phyloP scores from a whole-genome alignment of 371 early-diverging fungal genomes.

The Gilbertella persicaria region DNA sequence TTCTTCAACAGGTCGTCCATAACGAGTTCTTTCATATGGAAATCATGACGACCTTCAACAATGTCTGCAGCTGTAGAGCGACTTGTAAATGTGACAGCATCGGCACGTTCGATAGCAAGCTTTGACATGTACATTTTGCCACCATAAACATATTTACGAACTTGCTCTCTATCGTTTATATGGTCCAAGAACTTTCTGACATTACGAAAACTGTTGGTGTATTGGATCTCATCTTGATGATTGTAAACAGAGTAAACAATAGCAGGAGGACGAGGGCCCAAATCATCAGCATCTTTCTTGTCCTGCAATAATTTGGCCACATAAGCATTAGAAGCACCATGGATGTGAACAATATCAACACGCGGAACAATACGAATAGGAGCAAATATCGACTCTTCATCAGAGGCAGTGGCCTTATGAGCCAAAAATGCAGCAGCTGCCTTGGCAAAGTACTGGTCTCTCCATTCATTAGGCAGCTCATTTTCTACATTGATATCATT shows the following conservation, averaged over 20 bases:
- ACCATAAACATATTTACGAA: conserved; percentile 49
- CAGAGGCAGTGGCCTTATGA: conserved; percentile 47
- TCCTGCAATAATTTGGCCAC: conserved; percentile 54
- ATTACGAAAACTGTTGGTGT: conserved; percentile 53
- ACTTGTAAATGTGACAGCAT: conserved; percentile 60
- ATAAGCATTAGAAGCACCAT: conserved; percentile 68
- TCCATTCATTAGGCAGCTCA: conserved; percentile 63
- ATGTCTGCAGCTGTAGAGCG: conserved; percentile 60
- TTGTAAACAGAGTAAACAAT: conserved; percentile 69
- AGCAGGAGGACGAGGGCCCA: conserved; percentile 53
- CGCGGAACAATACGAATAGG: conserved; percentile 24
- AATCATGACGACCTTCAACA: conserved; percentile 59
- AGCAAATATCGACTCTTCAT: conserved; percentile 62
- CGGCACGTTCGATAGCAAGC: conserved; percentile 58
- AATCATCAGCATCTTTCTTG: conserved; percentile 33
- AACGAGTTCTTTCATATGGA: conserved; percentile 64
- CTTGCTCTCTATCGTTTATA: conserved; percentile 3
- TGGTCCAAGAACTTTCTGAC: conserved; percentile 55
- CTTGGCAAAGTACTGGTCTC: conserved; percentile 66
- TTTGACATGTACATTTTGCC: conserved; percentile 63
- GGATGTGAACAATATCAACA: conserved; percentile 61
- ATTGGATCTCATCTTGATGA: conserved; percentile 61
- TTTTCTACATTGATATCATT: conserved; percentile 56
- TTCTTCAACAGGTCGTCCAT: conserved; percentile 58
- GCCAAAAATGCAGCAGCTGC: conserved; percentile 63